These are phyloP conservation scores for Bryoglossum gracile DNA, from an alignment of 495 filamentous ascomycete genomes.

Conservation along the genomic window DNA sequence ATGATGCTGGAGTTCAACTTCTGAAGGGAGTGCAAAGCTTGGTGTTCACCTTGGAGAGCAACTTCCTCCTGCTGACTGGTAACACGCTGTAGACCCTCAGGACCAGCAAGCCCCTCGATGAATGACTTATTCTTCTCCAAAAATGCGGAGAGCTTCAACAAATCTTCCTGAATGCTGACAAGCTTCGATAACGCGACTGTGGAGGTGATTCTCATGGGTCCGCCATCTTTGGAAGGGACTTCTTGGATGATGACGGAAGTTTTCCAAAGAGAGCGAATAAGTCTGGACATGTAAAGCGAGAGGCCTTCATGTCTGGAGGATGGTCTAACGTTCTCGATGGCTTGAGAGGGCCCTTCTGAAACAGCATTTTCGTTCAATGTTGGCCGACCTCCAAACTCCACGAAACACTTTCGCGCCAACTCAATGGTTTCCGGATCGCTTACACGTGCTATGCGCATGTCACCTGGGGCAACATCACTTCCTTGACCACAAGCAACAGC, in stretches of 20 bases:
- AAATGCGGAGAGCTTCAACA: constrained; percentile 72
- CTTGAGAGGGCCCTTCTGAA: constrained; percentile 49
- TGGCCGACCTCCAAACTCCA: constrained; percentile 82
- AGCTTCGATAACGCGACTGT: constrained; percentile 59
- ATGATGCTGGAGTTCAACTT: constrained; percentile 77
- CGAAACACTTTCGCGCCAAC: constrained; percentile 75
- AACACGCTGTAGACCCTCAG: constrained; percentile 64
- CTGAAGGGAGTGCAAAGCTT: constrained; percentile 78
- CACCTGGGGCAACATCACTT: constrained; percentile 60
- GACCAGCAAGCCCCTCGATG: constrained; percentile 86
- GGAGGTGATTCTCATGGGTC: constrained; percentile 48
- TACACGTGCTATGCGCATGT: constrained; percentile 58
- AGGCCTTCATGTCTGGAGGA: constrained; percentile 86
- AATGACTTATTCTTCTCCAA: constrained; percentile 76
- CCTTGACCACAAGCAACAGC: constrained; percentile 96
- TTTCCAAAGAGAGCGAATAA: constrained; percentile 84
- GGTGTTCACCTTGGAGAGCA: constrained; percentile 85
- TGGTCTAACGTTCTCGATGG: constrained; percentile 72
- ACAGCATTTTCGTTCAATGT: constrained; percentile 64
- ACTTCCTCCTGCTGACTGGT: constrained; percentile 81
- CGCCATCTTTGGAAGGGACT: constrained; percentile 42
- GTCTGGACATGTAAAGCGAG: constrained; percentile 74
- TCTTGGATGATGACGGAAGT: constrained; percentile 39
- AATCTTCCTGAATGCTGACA: constrained; percentile 65
- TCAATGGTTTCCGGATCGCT: constrained; percentile 79